A percentile compares a stretch with the other conserved stretches of the same genome.
phyloP scores from a whole-genome alignment of 108 stramenopile genomes.

The Pseudonitzschia delicatissima region DNA sequence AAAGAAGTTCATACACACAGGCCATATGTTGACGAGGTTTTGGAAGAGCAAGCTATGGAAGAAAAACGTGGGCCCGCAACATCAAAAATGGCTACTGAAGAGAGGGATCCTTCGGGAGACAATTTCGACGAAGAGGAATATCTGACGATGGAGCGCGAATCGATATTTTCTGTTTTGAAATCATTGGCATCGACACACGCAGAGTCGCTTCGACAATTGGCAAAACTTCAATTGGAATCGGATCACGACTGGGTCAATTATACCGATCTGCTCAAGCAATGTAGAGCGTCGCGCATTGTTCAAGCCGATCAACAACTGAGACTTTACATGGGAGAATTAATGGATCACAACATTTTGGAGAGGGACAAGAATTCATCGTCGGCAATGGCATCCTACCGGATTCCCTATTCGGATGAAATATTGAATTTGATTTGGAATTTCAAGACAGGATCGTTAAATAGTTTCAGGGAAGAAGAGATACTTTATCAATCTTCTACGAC shows the following conservation, averaged over 20 bases:
- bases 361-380: conserved; percentile 9
- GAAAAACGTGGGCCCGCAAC: not conserved
- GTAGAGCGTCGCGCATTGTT: conserved; percentile 42
- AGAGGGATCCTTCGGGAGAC: conserved; percentile 1
- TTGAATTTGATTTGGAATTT: conserved; percentile 26
- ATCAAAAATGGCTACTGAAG: not conserved
- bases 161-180: conserved; percentile 38
- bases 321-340: conserved; percentile 48
- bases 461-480: no score
- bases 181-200: conserved; percentile 57
- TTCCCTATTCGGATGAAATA: conserved; percentile 24
- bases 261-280: conserved; percentile 42
- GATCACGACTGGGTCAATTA: conserved; percentile 32
- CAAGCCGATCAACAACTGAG: conserved; percentile 43
- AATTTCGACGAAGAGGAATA: conserved; percentile 1
- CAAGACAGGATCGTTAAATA: no score
- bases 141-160: conserved; percentile 11
- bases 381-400: conserved; percentile 21
- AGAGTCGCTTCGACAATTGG: conserved; percentile 60
- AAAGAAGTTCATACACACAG: conserved; percentile 57
- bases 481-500: no score
- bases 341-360: conserved; percentile 54
- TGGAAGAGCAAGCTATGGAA: not conserved
- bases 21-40: conserved; percentile 66
- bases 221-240: conserved; percentile 44